phyloP scores from a whole-genome alignment of 2,329 filamentous ascomycete species.

The Tolypocladium tundrense region DNA sequence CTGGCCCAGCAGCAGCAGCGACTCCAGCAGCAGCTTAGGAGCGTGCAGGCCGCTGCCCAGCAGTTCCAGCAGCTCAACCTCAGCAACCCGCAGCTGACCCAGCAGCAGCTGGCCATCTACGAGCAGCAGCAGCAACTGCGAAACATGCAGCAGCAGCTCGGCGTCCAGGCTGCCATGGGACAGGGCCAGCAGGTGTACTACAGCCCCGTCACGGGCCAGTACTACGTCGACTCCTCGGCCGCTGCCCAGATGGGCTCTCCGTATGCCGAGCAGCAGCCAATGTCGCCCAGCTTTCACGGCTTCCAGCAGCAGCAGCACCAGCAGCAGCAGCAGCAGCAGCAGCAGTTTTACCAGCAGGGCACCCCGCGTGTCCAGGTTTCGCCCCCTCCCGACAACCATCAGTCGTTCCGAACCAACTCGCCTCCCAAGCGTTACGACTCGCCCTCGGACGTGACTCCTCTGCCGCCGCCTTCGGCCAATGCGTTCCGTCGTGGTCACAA shows the following conservation, averaged over 20 bases:
- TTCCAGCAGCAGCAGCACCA: conserved; percentile 24
- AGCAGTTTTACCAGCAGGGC: conserved; percentile 33
- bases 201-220: conserved; percentile 80
- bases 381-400: conserved; percentile 57
- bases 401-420: conserved; percentile 49
- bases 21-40: conserved; percentile 84
- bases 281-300: conserved; percentile 20
- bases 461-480: conserved; percentile 80
- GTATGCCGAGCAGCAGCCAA: conserved; percentile 34
- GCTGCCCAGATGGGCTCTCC: conserved; percentile 27
- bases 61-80: conserved; percentile 72
- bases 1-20: conserved; percentile 91
- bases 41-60: conserved; percentile 71
- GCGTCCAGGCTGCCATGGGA: conserved; percentile 24
- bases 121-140: conserved; percentile 32
- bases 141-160: conserved; percentile 29
- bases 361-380: conserved; percentile 74
- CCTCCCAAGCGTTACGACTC: conserved; percentile 59
- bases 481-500: conserved; percentile 91
- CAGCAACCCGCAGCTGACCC: conserved; percentile 37
- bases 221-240: conserved; percentile 61
- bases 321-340: conserved; percentile 26
- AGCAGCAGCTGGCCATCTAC: conserved; percentile 37
- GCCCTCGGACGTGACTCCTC: conserved; percentile 55
- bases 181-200: conserved; percentile 74